phyloP scores from a whole-genome alignment of 2,329 filamentous ascomycete genomes.

The Neoarthrinium moseri region DNA sequence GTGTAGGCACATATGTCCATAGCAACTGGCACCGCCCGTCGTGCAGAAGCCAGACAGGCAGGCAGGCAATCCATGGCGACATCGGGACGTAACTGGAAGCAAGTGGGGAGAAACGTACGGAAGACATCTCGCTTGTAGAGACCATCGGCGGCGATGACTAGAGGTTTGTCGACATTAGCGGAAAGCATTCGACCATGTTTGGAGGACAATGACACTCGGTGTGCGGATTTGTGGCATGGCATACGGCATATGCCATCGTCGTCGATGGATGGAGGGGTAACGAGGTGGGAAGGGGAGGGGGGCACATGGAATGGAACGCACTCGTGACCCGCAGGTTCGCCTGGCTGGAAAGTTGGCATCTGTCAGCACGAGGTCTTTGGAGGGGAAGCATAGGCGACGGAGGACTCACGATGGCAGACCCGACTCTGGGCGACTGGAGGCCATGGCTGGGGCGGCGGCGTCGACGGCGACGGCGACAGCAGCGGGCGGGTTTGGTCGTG shows the following conservation, averaged over 20 bases:
- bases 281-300: constrained; percentile 5
- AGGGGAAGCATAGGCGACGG: constrained; percentile 4
- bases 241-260: no score
- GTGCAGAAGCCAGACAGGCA: no score
- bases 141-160: constrained; percentile 98
- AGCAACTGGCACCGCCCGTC: no score
- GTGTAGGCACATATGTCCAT: no score
- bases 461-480: no score
- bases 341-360: constrained; percentile 48
- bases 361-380: constrained; percentile 27
- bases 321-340: constrained; percentile 92
- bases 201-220: constrained; percentile 6
- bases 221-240: no score
- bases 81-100: neutral
- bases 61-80: no score
- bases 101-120: constrained; percentile 61
- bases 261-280: constrained; percentile 15
- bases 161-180: constrained; percentile 34
- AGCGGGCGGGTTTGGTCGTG: no score
- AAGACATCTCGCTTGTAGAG: constrained; percentile 99
- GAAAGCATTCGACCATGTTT: constrained; percentile 8
- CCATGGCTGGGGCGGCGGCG: no score
- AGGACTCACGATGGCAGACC: constrained; percentile 61
- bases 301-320: constrained; percentile 45
- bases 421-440: constrained; percentile 52